Conservation (phyloP, 2,329 filamentous ascomycete species). For the Colletotrichum sp. region DNA sequence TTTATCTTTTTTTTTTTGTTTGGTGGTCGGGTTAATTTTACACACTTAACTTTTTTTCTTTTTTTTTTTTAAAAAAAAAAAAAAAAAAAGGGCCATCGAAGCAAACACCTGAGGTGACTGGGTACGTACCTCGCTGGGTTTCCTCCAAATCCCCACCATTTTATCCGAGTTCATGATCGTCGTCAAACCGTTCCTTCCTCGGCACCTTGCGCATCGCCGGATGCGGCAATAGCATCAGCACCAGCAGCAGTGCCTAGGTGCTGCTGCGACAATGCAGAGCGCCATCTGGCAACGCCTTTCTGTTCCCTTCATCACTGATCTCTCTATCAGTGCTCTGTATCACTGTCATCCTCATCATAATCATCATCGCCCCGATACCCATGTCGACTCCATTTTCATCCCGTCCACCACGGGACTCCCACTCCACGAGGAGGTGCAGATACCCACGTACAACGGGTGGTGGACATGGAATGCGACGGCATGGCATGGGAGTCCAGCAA, state of each 20-base stretch:
- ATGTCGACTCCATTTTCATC: not conserved
- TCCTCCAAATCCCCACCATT: not conserved
- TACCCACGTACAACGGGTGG: not conserved
- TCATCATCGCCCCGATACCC: not conserved
- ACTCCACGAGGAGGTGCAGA: not conserved
- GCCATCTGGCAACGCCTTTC: not conserved
- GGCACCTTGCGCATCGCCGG: not conserved
- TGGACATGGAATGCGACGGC: not conserved
- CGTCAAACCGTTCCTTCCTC: not conserved
- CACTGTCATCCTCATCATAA: not conserved
- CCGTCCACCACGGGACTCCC: not conserved
- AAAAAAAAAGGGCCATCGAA: not conserved
- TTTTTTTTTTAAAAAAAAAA: too few relatives aligned
- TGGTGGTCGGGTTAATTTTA: too few relatives aligned
- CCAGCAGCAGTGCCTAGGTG: not conserved
- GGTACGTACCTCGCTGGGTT: not conserved
- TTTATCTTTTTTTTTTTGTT: too few relatives aligned
- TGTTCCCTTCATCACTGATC: not conserved
- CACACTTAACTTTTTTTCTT: too few relatives aligned
- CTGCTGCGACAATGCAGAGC: not conserved
- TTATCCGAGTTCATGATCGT: slow-evolving; percentile 10
- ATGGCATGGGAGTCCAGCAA: not conserved
- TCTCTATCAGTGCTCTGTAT: not conserved
- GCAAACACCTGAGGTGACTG: not conserved
- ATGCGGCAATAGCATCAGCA: not conserved